Percentiles rank a stretch among this genome's conserved stretches.
Evolutionary conservation across 78 protist species (phyloP).

Genomic region (Pelomyxa schiedti): DNA sequence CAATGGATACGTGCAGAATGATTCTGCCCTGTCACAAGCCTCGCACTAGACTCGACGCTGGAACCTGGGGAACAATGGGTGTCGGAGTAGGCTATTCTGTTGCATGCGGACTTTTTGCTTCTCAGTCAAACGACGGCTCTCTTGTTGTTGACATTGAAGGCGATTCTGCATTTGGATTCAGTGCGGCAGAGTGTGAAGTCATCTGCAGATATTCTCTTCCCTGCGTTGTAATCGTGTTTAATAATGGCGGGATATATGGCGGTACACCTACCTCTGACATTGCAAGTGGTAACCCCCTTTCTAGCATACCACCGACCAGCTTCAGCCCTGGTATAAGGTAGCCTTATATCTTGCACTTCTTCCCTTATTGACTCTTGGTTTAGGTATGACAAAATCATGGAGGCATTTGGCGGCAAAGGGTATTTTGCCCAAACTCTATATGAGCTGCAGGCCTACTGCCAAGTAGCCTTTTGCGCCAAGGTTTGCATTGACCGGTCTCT

Average conservation of each 20-base stretch:
- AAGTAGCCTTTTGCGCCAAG: no score
- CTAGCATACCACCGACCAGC: neutral
- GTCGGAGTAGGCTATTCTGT: constrained; percentile 12
- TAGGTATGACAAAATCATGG: neutral
- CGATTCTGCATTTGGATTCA: constrained; percentile 11
- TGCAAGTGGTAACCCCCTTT: neutral
- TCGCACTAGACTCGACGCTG: constrained; percentile 11
- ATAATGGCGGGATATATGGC: constrained; percentile 12
- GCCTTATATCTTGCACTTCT: neutral
- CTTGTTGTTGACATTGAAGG: neutral
- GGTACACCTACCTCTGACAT: no score
- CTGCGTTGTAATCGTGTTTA: neutral
- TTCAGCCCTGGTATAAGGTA: no score
- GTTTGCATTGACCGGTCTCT: no score
- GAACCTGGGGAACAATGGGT: constrained; percentile 14
- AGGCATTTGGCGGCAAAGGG: constrained; percentile 7
- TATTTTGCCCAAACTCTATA: neutral
- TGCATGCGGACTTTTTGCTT: neutral
- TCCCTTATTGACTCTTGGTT: neutral
- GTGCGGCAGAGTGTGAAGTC: neutral
- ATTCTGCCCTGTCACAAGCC: neutral
- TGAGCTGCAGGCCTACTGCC: neutral
- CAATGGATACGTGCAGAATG: constrained; percentile 8
- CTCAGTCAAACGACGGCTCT: neutral
- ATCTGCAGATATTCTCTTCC: neutral